These are phyloP conservation scores for Aspergillus ochraceoroseus DNA, from an alignment of 2,329 filamentous ascomycete genomes.

Conservation along the genomic window DNA sequence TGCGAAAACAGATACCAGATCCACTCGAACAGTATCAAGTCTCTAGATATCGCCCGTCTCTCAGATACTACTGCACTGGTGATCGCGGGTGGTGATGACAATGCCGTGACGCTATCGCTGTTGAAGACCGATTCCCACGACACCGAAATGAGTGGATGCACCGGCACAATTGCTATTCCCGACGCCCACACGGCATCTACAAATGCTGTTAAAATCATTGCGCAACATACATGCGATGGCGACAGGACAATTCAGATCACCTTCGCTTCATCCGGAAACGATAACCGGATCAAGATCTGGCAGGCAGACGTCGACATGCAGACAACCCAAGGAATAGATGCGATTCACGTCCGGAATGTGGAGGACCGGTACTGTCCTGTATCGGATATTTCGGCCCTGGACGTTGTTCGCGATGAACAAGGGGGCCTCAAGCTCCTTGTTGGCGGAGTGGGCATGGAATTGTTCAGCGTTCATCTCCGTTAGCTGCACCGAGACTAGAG, in stretches of 20 bases:
- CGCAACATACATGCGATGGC: conserved; percentile 5
- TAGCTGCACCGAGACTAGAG: conserved; percentile 5
- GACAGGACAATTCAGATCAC: conserved; percentile 17
- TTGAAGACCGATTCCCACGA: conserved; percentile 24
- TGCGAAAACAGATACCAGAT: conserved; percentile 47
- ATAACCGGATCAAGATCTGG: conserved; percentile 47
- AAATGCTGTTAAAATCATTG: conserved; percentile 37
- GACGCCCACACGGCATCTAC: conserved; percentile 46
- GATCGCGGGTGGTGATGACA: conserved; percentile 82
- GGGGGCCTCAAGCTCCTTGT: conserved; percentile 35
- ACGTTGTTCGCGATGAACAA: conserved; percentile 28
- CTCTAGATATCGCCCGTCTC: conserved; percentile 36
- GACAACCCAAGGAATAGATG: conserved; percentile 16
- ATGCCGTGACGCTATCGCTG: conserved; percentile 62
- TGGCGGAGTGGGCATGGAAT: conserved; percentile 50
- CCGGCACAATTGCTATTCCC: conserved; percentile 36
- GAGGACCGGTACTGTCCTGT: conserved; percentile 46
- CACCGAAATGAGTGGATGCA: conserved; percentile 14
- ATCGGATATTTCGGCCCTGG: conserved; percentile 53
- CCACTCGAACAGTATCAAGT: conserved; percentile 79
- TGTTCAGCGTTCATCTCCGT: conserved; percentile 29
- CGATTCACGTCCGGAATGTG: conserved; percentile 25
- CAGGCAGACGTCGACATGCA: conserved; percentile 29
- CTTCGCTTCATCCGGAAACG: conserved; percentile 43
- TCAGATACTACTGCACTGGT: conserved; percentile 47